Evolutionary conservation across 345 rosid genomes (phyloP), one percentile per base, ranked within the genome.

Genomic region (Linum tenue): DNA sequence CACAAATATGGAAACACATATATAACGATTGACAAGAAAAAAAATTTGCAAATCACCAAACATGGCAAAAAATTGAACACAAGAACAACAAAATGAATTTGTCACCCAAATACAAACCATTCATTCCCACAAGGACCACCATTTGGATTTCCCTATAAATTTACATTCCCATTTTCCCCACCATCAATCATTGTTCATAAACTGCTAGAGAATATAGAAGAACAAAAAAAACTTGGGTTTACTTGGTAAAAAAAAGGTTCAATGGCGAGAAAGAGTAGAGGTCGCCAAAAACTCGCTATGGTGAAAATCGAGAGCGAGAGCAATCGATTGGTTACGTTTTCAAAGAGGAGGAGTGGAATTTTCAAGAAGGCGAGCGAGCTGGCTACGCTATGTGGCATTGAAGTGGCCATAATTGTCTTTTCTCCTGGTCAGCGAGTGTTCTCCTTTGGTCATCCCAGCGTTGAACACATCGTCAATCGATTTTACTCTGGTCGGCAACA

Each of bases 231-330:
- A 5, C 12, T 35, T 31, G 9, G 36, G 3, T 5, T 9, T 2
- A 39, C 12, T 59, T 22, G 31, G 31, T 22, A 22, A 22, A 22
- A 22, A 22, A 22, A 22, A 22, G 31, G 31, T 17, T 31, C 39
- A 7, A 70, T 70, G 73, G 39, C 64, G 35, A 39, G 63, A 3
- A 71, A 60, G 40, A 72, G 68, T 1, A 67, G 7, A 67, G 76
- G 76, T 4, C 63, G 48, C 8, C 68, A 67, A 40, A 72, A 72
- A 55, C 63, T 72, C 4, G 37, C 11, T 2, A 62, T 72, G 57
- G 67, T 56, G 60, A 63, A 41, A 7, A 72, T 72, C 3, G 71
- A 72, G 7, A 63, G 63, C 3, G 67, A 67, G 48, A 53, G 41
- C 1, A 63, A 67, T 22, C 62, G 67, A 35, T 16, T 72, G 7